These are phyloP conservation scores for Macrocystidia cucumis DNA, from an alignment of 1,284 basidiomycete genomes.

Conservation along the genomic window DNA sequence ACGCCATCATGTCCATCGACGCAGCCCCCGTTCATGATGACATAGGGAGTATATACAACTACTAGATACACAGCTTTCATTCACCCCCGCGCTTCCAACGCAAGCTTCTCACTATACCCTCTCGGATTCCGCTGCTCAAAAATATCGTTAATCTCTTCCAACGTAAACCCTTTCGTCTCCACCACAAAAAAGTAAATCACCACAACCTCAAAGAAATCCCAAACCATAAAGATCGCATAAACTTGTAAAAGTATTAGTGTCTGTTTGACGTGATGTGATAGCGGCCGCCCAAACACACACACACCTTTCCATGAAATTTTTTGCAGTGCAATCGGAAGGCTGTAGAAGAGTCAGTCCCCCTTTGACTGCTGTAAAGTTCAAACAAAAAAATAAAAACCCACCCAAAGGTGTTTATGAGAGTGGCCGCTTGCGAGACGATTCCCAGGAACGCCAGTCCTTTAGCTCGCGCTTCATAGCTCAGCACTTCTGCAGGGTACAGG, in stretches of 20 bases:
- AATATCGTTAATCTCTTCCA: constrained; percentile 48
- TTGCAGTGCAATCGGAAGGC: constrained; percentile 36
- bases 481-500: constrained; percentile 45
- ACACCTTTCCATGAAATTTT: constrained; percentile 37
- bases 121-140: constrained; percentile 39
- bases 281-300: constrained; percentile 5
- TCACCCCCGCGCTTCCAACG: constrained; percentile 14
- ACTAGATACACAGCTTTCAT: too few relatives aligned
- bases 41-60: too few relatives aligned
- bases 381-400: constrained; percentile 14
- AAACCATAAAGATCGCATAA: constrained; percentile 44
- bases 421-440: constrained; percentile 30
- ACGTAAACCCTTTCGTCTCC: constrained; percentile 34
- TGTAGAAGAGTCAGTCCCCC: too few relatives aligned
- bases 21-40: too few relatives aligned
- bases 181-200: constrained; percentile 46
- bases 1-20: constrained; percentile 8
- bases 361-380: too few relatives aligned
- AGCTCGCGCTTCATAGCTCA: constrained; percentile 42
- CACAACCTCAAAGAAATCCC: constrained; percentile 46
- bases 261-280: background rate
- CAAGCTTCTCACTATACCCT: constrained; percentile 26
- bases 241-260: constrained; percentile 20
- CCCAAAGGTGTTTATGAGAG: constrained; percentile 41
- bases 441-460: constrained; percentile 42